A percentile compares a stretch with the other conserved stretches of the same genome.
phyloP scores from a whole-genome alignment of 1,284 basidiomycete species.

The Trametes sp. region DNA sequence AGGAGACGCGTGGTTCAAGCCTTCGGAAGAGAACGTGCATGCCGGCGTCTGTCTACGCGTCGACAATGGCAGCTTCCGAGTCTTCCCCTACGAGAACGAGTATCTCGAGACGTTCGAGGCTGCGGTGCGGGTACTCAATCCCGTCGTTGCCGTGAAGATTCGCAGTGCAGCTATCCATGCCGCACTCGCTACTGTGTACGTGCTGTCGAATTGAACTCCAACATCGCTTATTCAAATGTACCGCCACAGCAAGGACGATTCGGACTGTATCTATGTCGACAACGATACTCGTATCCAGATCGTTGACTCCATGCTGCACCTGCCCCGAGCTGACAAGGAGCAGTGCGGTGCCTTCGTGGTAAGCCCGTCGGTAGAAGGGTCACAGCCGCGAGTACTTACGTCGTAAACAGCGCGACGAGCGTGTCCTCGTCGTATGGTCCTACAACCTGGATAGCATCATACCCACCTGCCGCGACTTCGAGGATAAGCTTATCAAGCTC shows the following conservation, averaged over 20 bases:
- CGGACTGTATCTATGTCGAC: slow-evolving; percentile 63
- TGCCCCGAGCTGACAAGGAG: slow-evolving; percentile 79
- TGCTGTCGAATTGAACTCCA: too few relatives aligned
- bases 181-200: slow-evolving; percentile 73
- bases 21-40: slow-evolving; percentile 72
- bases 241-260: slow-evolving; percentile 59
- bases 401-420: slow-evolving; percentile 67
- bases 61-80: slow-evolving; percentile 66
- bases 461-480: slow-evolving; percentile 68
- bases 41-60: slow-evolving; percentile 75
- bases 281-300: slow-evolving; percentile 69
- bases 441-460: slow-evolving; percentile 78
- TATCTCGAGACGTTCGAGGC: slow-evolving; percentile 73
- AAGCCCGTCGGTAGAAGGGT: too few relatives aligned
- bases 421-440: slow-evolving; percentile 79
- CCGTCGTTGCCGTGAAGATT: slow-evolving; percentile 82
- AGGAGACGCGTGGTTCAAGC: slow-evolving; percentile 79
- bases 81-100: slow-evolving; percentile 72
- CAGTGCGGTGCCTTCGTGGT: slow-evolving; percentile 88
- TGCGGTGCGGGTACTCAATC: slow-evolving; percentile 75
- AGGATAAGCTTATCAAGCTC: slow-evolving; percentile 81
- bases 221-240: too few relatives aligned
- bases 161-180: slow-evolving; percentile 84
- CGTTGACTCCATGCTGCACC: slow-evolving; percentile 64
- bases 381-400: too few relatives aligned